phyloP scores from a whole-genome alignment of 2,329 filamentous ascomycete genomes.

The Microdochium nivale region DNA sequence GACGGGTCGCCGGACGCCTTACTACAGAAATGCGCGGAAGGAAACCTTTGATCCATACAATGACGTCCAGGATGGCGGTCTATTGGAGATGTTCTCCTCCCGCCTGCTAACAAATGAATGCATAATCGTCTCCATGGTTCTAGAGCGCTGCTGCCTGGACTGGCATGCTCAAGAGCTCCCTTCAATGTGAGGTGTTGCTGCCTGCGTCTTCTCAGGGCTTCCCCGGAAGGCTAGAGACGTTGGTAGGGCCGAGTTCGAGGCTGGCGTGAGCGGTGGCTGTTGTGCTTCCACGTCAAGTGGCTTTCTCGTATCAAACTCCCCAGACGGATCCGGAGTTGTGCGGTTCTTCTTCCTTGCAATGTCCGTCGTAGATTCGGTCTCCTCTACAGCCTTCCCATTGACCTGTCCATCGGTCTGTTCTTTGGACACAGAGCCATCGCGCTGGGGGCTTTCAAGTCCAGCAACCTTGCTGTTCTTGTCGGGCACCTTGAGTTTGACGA shows the following conservation, averaged over 20 bases:
- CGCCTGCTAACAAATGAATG: no score
- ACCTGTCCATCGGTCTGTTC: background rate
- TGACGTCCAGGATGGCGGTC: background rate
- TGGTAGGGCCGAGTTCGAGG: conserved; percentile 20
- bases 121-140: no score
- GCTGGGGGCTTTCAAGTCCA: background rate
- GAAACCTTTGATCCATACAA: no score
- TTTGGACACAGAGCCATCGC: background rate
- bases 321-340: conserved; percentile 11
- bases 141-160: no score
- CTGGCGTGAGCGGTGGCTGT: conserved; percentile 18
- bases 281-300: background rate
- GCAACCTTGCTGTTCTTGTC: conserved; percentile 26
- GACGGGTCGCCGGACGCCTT: no score
- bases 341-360: background rate
- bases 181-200: conserved; percentile 1
- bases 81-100: no score
- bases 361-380: background rate
- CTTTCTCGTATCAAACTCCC: conserved; percentile 2
- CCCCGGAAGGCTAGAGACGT: conserved; percentile 50
- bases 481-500: conserved; percentile 61
- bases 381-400: background rate
- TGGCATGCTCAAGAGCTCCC: no score
- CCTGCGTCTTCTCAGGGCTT: conserved; percentile 49
- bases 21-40: no score